Conservation (phyloP, 192 early-diverging fungal genomes). For the Dimargaris xerosporica region DNA sequence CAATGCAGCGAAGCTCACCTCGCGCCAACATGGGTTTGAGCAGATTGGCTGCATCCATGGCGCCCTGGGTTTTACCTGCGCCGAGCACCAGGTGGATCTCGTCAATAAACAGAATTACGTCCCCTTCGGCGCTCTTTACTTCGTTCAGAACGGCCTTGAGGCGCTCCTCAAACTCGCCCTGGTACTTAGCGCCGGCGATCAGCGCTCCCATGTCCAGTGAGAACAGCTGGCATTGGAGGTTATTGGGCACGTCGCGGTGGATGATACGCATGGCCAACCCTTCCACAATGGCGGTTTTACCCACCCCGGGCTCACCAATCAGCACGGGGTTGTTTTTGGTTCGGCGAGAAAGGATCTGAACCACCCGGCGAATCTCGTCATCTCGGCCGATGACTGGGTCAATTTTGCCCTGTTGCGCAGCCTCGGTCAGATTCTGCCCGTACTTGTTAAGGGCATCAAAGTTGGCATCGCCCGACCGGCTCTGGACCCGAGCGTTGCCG, state of each 20-base stretch:
- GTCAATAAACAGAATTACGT: conserved; percentile 93
- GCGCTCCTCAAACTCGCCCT: conserved; percentile 97
- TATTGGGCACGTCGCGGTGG: conserved; percentile 77
- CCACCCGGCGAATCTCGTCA: conserved; percentile 88
- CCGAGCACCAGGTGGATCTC: conserved; percentile 93
- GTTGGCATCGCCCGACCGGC: conserved; percentile 66
- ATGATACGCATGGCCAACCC: conserved; percentile 92
- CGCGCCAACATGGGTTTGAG: conserved; percentile 97
- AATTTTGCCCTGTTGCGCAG: conserved; percentile 78
- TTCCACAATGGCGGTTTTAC: conserved; percentile 76
- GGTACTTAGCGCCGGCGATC: conserved; percentile 86
- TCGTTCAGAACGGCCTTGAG: conserved; percentile 93
- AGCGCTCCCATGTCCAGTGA: conserved; percentile 94
- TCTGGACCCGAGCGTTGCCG: conserved; percentile 73
- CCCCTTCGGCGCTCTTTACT: conserved; percentile 74
- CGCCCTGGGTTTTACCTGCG: conserved; percentile 78
- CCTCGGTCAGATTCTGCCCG: conserved; percentile 68
- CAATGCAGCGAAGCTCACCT: conserved; percentile 89
- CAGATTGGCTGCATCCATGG: conserved; percentile 94
- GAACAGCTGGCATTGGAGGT: conserved; percentile 64
- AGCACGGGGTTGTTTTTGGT: conserved; percentile 87
- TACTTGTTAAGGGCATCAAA: conserved; percentile 94
- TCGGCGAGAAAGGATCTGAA: conserved; percentile 77
- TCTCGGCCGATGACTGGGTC: conserved; percentile 96
- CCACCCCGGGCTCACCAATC: conserved; percentile 66